Evolutionary conservation across 495 filamentous ascomycete species (phyloP), one percentile per base, ranked within the genome.

Genomic region (Neurospora sp.): DNA sequence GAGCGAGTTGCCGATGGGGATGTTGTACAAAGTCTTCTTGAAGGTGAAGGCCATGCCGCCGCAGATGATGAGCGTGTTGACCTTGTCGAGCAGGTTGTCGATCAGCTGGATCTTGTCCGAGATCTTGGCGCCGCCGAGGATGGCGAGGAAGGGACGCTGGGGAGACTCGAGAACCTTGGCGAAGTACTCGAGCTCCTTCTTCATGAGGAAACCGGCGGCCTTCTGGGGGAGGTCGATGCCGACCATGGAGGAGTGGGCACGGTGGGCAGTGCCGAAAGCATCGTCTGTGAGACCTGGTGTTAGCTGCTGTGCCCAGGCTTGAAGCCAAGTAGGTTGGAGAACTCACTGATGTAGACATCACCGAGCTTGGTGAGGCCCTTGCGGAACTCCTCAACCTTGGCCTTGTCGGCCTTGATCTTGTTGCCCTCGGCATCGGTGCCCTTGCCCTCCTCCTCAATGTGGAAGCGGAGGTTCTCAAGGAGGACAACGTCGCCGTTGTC

Each of bases 121-220:
- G 62, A 99, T 93, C 89, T 99, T 99, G 78, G 96, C 93, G 75
- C 96, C 96, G 75, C 96, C 96, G 5, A 99, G 91, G 82, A 99
- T 98, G 82, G 96, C 96, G 20, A 99, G 93, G 92, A 99, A 99
- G 73, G 96, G 96, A 37, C 94, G 90, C 86, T 95, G 87, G 44
- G 96, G 96, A 77, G 88, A 89, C 86, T 99, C 96, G 41, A 99
- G 92, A 40, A 95, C 96, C 87, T 97, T 89, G 72, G 96, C 96
- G 82, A 99, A 99, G 90, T 98, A 99, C 80, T 98, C 95, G 69
- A 99, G 93, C 84, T 99, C 96, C 87, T 98, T 99, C 92, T 99
- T 99, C 86, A 99, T 92, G 77, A 99, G 91, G 90, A 97, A 98
- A 70, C 96, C 96, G 71, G 95, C 92, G 7, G 96, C 96, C 86